Evolutionary conservation across 2,329 filamentous ascomycete species (phyloP), one percentile per base, ranked within the genome.

Genomic region (Exophiala sp.): DNA sequence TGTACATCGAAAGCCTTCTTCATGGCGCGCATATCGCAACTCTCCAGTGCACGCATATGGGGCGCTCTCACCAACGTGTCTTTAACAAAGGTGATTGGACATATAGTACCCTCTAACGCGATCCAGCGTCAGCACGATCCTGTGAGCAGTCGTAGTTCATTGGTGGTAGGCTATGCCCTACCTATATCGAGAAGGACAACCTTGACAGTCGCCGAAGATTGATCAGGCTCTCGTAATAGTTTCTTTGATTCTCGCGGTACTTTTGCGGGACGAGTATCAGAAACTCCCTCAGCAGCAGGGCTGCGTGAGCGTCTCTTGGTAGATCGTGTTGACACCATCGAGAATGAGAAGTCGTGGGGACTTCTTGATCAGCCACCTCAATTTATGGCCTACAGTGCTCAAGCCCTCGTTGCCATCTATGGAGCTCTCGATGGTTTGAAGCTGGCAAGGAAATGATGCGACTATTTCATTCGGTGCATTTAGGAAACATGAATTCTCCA

Each of bases 21-120:
- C 10, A 16, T 21, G n/a, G 9, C 16, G 21, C 8, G 16, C 14
- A 12, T 16, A 41, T 9, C 38, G 21, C 3, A 20, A 24, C 14
- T 16, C 34, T 4, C 34, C 12, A n/a, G 10, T 35, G 20, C 11
- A 21, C 20, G 24, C 12, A 36, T 8, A 39, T 12, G 32, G 21
- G 20, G 14, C 5, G 10, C 5, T 1, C 55, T 55, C 51, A 56
- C 58, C 40, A 61, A 35, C 12, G 59, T 61, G 8, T 59, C 57
- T 50, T 59, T 59, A 3, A 61, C 59, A 41, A 59, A 61, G 8
- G 45, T 54, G 16, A 61, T 61, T 8, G 59, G 59, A 45, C 59
- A 61, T 50, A 61, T 54, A n/a, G 59, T 61, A 20, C 59, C 59
- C 52, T 61, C 59, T 61, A 47, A 41, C 21, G 3, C 5, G n/a